Conservation (phyloP, 352 stramenopile genomes). For the Phytopythium ostracodes region DNA sequence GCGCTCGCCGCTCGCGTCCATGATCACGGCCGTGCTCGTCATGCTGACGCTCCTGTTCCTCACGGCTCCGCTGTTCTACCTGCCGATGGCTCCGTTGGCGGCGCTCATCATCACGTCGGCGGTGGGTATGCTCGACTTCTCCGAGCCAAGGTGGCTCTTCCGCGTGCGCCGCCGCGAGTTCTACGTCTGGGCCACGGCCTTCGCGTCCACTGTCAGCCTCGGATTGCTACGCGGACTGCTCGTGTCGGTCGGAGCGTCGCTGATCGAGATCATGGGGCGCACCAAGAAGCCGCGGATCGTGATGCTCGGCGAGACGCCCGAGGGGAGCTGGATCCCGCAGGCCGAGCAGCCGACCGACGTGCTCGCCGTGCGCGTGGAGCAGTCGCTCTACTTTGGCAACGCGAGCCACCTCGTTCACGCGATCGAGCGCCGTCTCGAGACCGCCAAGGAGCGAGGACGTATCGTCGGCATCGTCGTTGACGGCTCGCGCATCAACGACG, state of each 20-base stretch:
- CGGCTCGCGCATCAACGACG: conserved; percentile 49
- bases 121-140: conserved; percentile 83
- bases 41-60: conserved; percentile 88
- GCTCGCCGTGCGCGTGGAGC: conserved; percentile 56
- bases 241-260: conserved; percentile 50
- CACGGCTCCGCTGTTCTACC: conserved; percentile 84
- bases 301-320: conserved; percentile 29
- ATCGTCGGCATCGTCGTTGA: conserved; percentile 54
- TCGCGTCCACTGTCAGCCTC: conserved; percentile 39
- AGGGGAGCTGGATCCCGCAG: conserved; percentile 26
- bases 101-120: conserved; percentile 90
- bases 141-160: conserved; percentile 84
- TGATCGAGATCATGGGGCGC: conserved; percentile 62
- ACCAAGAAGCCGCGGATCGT: conserved; percentile 50
- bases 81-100: conserved; percentile 84
- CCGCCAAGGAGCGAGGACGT: conserved; percentile 44
- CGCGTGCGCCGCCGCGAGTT: conserved; percentile 51
- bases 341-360: conserved; percentile 32
- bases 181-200: conserved; percentile 55
- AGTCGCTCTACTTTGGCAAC: conserved; percentile 74
- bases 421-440: conserved; percentile 33
- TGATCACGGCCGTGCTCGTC: conserved; percentile 87
- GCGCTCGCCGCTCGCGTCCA: conserved; percentile 82
- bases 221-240: conserved; percentile 47
- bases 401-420: conserved; percentile 55